A percentile compares a stretch with the other conserved stretches of the same genome.
Evolutionary conservation across 2,329 filamentous ascomycete genomes (phyloP).

Genomic region (Pyrenophora seminiperda): DNA sequence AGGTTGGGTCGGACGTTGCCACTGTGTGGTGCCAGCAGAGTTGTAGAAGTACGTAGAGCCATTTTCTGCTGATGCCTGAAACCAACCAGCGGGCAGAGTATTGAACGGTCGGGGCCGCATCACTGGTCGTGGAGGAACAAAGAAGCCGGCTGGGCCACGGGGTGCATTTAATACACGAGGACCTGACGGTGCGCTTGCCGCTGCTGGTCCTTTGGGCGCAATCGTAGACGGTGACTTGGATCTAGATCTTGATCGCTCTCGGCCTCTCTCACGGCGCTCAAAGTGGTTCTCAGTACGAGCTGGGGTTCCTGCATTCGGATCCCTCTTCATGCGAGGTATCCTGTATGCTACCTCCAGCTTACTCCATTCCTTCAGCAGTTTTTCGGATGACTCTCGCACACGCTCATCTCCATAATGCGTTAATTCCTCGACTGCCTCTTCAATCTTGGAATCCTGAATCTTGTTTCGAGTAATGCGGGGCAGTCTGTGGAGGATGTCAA

Average conservation of each 20-base stretch:
- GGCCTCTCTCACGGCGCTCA: conserved; percentile 60
- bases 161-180: conserved; percentile 61
- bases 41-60: conserved; percentile 88
- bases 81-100: conserved; percentile 84
- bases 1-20: conserved; percentile 75
- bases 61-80: conserved; percentile 67
- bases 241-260: conserved; percentile 56
- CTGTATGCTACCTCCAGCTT: conserved; percentile 89
- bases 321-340: conserved; percentile 87
- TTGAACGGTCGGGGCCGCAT: conserved; percentile 59
- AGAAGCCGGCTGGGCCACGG: conserved; percentile 55
- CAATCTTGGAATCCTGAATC: conserved; percentile 94
- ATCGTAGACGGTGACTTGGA: conserved; percentile 53
- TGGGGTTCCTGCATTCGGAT: conserved; percentile 62
- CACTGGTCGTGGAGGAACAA: conserved; percentile 58
- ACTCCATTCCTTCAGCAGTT: conserved; percentile 82
- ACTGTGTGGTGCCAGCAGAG: conserved; percentile 72
- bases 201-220: conserved; percentile 50
- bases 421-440: conserved; percentile 75
- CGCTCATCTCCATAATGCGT: conserved; percentile 71
- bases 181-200: conserved; percentile 48
- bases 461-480: conserved; percentile 95
- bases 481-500: conserved; percentile 86
- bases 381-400: conserved; percentile 72
- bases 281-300: conserved; percentile 60